Percentiles rank a stretch among this genome's conserved stretches.
Conservation (phyloP, 345 rosid genomes). For the Eucalyptus curtisii region DNA sequence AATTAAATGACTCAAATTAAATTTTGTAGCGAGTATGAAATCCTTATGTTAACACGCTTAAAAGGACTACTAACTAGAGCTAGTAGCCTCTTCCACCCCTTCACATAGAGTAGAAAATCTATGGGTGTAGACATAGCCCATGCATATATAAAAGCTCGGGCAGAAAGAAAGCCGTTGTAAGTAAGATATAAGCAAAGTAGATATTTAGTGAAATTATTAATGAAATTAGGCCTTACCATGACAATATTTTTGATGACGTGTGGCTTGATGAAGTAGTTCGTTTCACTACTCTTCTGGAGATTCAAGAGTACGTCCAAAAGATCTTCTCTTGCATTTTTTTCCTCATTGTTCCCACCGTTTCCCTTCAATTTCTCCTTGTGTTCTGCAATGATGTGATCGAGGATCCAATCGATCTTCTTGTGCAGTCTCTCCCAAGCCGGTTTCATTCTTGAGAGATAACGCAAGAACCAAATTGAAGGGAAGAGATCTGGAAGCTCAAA, state of each 20-base stretch:
- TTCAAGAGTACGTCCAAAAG: conserved; percentile 18
- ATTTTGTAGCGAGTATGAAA: background rate
- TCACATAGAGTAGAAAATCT: background rate
- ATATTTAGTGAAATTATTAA: background rate
- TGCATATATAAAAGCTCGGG: background rate
- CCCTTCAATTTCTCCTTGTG: conserved; percentile 1
- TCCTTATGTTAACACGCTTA: background rate
- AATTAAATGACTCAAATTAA: background rate
- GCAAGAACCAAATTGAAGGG: conserved; percentile 8
- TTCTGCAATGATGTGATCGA: conserved; percentile 11
- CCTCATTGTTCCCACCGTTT: background rate
- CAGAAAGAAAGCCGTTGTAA: background rate
- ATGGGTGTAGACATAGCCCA: background rate
- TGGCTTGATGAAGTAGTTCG: conserved; percentile 4
- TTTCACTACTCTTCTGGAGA: background rate
- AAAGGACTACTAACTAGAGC: background rate
- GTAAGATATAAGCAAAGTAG: background rate
- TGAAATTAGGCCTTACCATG: background rate
- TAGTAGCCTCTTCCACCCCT: background rate
- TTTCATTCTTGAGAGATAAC: background rate
- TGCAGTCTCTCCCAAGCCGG: background rate
- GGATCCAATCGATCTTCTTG: conserved; percentile 1
- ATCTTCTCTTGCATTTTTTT: background rate
- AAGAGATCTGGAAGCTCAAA: conserved; percentile 15
- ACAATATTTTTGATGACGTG: conserved; percentile 10